These are phyloP conservation scores for Cnidoscolus chayamansa DNA, from an alignment of 441 rosid species.

Conservation along the genomic window DNA sequence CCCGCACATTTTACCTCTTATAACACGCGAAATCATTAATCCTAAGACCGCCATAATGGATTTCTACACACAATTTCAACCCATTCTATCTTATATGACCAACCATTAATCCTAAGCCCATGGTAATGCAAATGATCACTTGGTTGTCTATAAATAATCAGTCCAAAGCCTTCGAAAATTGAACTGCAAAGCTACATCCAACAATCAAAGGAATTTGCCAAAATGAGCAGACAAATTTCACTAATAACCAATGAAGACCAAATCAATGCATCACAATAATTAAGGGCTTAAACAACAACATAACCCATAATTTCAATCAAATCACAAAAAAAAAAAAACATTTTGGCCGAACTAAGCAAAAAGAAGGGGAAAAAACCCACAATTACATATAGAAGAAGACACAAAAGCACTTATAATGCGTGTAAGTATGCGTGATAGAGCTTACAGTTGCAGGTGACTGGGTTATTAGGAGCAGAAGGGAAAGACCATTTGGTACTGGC, in stretches of 20 bases:
- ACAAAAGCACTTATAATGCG: background rate
- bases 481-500: slow-evolving; percentile 61
- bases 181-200: background rate
- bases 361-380: background rate
- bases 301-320: background rate
- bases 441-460: slow-evolving; percentile 79
- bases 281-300: background rate
- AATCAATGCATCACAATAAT: background rate
- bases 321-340: background rate
- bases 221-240: background rate
- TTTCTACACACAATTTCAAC: background rate
- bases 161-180: background rate
- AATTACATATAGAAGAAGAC: background rate
- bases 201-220: background rate
- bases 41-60: background rate
- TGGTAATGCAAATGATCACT: background rate
- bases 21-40: background rate
- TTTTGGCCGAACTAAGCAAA: background rate
- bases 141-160: background rate
- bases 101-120: background rate
- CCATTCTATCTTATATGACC: background rate
- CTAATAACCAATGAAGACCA: too few species aligned
- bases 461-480: slow-evolving; percentile 74
- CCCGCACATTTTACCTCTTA: background rate
- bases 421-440: background rate